Conservation (phyloP, 129 eudicot genomes). For the Centella asiatica region DNA sequence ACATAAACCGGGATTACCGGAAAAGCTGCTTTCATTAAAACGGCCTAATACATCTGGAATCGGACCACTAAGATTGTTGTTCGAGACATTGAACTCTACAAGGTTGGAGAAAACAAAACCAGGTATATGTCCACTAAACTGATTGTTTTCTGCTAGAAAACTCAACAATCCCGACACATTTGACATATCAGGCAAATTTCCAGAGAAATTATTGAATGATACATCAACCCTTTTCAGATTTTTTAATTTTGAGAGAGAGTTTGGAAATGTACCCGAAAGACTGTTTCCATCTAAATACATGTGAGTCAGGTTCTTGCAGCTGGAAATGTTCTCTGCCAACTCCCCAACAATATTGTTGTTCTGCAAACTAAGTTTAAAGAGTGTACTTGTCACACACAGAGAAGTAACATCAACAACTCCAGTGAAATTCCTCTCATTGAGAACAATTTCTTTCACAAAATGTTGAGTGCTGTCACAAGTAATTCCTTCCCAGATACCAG, state of each 20-base stretch:
- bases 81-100: conserved; percentile 41
- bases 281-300: conserved; percentile 35
- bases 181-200: conserved; percentile 57
- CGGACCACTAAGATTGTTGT: conserved; percentile 49
- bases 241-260: conserved; percentile 24
- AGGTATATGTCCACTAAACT: conserved; percentile 38
- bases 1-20: conserved; percentile 48
- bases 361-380: conserved; percentile 42
- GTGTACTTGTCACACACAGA: conserved; percentile 30
- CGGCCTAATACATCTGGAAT: conserved; percentile 38
- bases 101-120: conserved; percentile 28
- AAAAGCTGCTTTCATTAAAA: conserved; percentile 33
- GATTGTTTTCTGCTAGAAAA: conserved; percentile 45
- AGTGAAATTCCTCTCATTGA: conserved; percentile 34
- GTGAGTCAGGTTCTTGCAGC: conserved; percentile 15
- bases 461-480: conserved; percentile 23
- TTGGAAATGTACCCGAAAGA: conserved; percentile 37
- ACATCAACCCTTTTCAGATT: conserved; percentile 40
- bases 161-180: conserved; percentile 41
- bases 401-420: conserved; percentile 45
- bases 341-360: background rate
- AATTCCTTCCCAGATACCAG: conserved; percentile 38
- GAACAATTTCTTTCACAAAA: conserved; percentile 38
- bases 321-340: background rate
- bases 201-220: conserved; percentile 43